These are phyloP conservation scores for Immersiporthe knoxdaviesiana DNA, from an alignment of 2,329 filamentous ascomycete species.

Conservation along the genomic window DNA sequence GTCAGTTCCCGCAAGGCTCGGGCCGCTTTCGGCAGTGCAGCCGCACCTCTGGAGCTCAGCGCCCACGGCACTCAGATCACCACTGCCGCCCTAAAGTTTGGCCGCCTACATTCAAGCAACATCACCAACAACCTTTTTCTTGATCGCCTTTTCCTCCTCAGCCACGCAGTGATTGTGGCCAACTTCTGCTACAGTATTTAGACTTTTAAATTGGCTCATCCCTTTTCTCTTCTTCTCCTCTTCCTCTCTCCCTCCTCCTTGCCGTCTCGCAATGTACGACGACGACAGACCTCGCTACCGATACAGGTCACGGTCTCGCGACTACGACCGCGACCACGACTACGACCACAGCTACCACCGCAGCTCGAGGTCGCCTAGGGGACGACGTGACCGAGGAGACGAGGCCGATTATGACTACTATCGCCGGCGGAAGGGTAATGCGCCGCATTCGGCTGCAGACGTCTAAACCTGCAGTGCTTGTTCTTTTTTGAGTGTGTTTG, in stretches of 20 bases:
- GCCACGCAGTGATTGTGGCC: background rate
- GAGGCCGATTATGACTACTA: constrained; percentile 44
- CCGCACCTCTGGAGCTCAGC: background rate
- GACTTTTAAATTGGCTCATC: background rate
- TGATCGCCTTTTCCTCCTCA: background rate
- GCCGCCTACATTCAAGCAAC: background rate
- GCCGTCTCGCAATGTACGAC: constrained; percentile 47
- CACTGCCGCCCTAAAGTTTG: background rate
- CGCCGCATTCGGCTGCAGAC: constrained; percentile 27
- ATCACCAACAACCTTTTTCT: background rate
- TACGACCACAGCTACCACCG: constrained; percentile 32
- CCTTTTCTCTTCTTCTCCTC: background rate
- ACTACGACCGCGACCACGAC: constrained; percentile 36
- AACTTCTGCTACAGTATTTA: background rate
- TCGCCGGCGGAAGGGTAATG: constrained; percentile 52
- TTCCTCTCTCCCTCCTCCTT: constrained; percentile 15
- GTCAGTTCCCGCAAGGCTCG: background rate
- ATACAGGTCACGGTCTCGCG: constrained; percentile 37
- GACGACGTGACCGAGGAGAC: constrained; percentile 32
- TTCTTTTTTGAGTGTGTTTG: constrained; percentile 6
- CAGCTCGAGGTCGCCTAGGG: constrained; percentile 28
- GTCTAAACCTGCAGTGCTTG: constrained; percentile 4
- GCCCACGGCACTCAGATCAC: background rate
- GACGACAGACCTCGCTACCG: constrained; percentile 41
- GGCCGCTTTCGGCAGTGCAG: background rate